Conservation (phyloP, 805 yeast species). For the Candida piceae region DNA sequence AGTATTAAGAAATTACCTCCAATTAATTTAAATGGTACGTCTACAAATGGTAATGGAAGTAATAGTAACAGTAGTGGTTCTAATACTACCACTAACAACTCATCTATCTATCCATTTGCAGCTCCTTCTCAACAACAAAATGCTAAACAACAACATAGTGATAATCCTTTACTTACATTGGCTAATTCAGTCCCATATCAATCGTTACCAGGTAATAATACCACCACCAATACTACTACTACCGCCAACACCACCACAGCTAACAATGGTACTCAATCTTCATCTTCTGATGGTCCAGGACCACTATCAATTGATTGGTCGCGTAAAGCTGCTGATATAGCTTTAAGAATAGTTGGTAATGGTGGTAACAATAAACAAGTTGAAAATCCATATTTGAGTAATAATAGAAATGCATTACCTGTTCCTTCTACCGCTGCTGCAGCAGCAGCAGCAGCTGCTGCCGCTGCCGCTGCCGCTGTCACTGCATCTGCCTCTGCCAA, state of each 20-base stretch:
- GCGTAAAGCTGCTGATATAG: conserved; percentile 24
- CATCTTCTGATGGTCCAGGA: not conserved
- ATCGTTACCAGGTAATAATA: conserved; percentile 1
- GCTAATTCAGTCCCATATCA: conserved; percentile 26
- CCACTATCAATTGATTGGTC: conserved; percentile 18
- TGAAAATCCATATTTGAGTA: too few species aligned
- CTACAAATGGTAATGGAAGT: conserved; percentile 1
- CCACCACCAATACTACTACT: too few species aligned
- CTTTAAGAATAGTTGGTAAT: conserved; percentile 12
- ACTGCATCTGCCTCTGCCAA: not conserved
- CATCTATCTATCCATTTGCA: conserved; percentile 16
- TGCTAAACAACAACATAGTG: conserved; percentile 7
- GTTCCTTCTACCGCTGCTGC: not conserved
- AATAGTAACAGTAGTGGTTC: not conserved
- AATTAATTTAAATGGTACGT: not conserved
- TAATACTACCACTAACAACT: conserved; percentile 2
- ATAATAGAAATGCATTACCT: not conserved
- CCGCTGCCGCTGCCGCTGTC: too few species aligned
- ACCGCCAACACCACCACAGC: too few species aligned
- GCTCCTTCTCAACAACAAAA: conserved; percentile 9
- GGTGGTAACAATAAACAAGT: not conserved
- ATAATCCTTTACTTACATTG: conserved; percentile 26
- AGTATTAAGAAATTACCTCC: conserved; percentile 7
- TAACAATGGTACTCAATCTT: not conserved
- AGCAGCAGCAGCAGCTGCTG: not conserved